Evolutionary conservation across 1,284 basidiomycete genomes (phyloP), one percentile per base, ranked within the genome.

Genomic region (Sporisorium scitamineum): DNA sequence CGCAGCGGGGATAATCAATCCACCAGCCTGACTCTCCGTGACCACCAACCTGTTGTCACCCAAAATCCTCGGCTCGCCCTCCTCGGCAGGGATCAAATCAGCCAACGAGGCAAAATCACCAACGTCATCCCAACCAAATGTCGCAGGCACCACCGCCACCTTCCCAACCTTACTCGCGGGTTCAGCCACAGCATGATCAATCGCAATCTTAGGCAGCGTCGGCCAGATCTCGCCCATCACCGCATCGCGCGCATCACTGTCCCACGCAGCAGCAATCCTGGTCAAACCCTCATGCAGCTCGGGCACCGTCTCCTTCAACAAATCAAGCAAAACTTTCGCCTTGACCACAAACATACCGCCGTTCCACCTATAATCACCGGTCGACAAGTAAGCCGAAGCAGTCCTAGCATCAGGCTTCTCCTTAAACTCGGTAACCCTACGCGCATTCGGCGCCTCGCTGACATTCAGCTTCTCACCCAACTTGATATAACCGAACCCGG

Each of bases 271-370:
- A 11, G 83, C 84, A 32, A 85, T 83, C 22, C 66, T 54, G 20
- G 74, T 62, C 44, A 85, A 72, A 9, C 84, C 84, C 18, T 73
- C 78, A 66, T 80, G 70, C 26, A 85, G 75, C 31, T 81, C 81
- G 0, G 83, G 84, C 27, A 81, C 76, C 14, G 69, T 78, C 54
- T 66, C 61, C 53, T 80, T 71, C 39, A 85, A 61, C 24, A 85
- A 57, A 5, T 78, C 59, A 51, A 85, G 62, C 48, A 85, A 61
- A 10, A 76, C 75, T 53, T 77, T 70, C 34, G 84, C 84, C 62
- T 84, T 77, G 57, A 85, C 84, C 20, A 85, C 84, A 41, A 85
- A 85, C 84, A 85, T 85, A 69, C 84, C 84, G 45, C 83, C 84
- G 59, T 85, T 85, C 84, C 84, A 85, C 41, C 84, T 59, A 71